Evolutionary conservation across 495 filamentous ascomycete species (phyloP).

Genomic region (Aspergillus egyptiacus): DNA sequence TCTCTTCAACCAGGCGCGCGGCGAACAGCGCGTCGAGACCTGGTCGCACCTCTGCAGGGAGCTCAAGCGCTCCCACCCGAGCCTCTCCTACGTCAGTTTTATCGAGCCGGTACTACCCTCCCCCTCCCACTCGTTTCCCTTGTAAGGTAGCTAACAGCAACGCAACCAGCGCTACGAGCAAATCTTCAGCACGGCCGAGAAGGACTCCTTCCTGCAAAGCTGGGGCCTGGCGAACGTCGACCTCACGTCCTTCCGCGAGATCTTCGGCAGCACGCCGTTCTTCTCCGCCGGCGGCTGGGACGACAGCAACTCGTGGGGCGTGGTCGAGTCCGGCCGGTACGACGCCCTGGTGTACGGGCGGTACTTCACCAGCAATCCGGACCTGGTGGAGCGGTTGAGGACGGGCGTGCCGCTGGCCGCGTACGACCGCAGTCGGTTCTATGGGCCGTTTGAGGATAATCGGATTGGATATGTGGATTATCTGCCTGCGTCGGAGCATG

Average conservation of each 20-base stretch:
- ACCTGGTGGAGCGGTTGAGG: slow-evolving; percentile 18
- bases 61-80: slow-evolving; percentile 40
- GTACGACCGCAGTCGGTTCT: slow-evolving; percentile 21
- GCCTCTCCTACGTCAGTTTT: slow-evolving; percentile 48
- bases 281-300: slow-evolving; percentile 45
- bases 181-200: slow-evolving; percentile 39
- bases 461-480: slow-evolving; percentile 30
- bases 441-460: slow-evolving; percentile 34
- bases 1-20: slow-evolving; percentile 43
- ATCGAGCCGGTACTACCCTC: slow-evolving; percentile 39
- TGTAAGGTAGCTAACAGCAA: background rate
- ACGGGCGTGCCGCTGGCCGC: slow-evolving; percentile 11
- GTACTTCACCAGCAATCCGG: slow-evolving; percentile 24
- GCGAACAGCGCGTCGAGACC: slow-evolving; percentile 44
- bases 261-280: slow-evolving; percentile 44
- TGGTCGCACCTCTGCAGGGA: slow-evolving; percentile 45
- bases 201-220: slow-evolving; percentile 37
- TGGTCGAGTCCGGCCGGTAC: slow-evolving; percentile 37
- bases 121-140: too few relatives aligned
- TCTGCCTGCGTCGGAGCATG: slow-evolving; percentile 11
- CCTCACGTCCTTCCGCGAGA: slow-evolving; percentile 34
- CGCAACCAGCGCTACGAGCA: slow-evolving; percentile 41
- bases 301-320: slow-evolving; percentile 41
- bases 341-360: slow-evolving; percentile 29
- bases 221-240: slow-evolving; percentile 40